phyloP scores from a whole-genome alignment of 140 eudicot species.

The Senecio squalidus region DNA sequence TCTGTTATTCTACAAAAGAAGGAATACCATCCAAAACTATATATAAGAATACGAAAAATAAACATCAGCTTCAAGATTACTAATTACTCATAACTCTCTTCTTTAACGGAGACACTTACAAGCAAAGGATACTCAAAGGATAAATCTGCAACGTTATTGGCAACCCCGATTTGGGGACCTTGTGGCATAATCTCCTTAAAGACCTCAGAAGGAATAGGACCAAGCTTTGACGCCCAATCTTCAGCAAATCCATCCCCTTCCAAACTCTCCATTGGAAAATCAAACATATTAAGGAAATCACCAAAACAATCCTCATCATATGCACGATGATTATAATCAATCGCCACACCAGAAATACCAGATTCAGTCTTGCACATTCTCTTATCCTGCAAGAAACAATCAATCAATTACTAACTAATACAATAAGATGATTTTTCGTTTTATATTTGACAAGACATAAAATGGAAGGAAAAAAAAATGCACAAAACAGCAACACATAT shows the following conservation, averaged over 20 bases:
- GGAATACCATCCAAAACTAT: background rate
- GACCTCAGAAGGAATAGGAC: slow-evolving; percentile 59
- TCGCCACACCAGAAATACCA: slow-evolving; percentile 30
- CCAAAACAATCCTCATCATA: slow-evolving; percentile 35
- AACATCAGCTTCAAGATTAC: too few species aligned
- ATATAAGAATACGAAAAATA: background rate
- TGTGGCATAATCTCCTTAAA: slow-evolving; percentile 29
- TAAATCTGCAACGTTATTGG: slow-evolving; percentile 11
- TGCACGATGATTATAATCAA: slow-evolving; percentile 14
- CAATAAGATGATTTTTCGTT: too few species aligned
- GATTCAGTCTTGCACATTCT: slow-evolving; percentile 42
- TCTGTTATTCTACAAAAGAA: slow-evolving; percentile 20
- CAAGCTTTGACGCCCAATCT: slow-evolving; percentile 68
- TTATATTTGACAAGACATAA: background rate
- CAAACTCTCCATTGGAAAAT: slow-evolving; percentile 66
- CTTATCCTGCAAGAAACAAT: slow-evolving; percentile 33
- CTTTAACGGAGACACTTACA: slow-evolving; percentile 50
- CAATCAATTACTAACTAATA: slow-evolving; percentile 1
- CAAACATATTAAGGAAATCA: slow-evolving; percentile 45
- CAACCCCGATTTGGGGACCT: slow-evolving; percentile 10
- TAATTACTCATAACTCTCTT: background rate
- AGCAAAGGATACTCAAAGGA: slow-evolving; percentile 22
- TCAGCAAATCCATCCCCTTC: slow-evolving; percentile 51
- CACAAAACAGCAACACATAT: background rate
- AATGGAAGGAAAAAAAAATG: slow-evolving; percentile 1